Conservation (phyloP, 2,329 filamentous ascomycete genomes). For the Neoascochyta sp. region DNA sequence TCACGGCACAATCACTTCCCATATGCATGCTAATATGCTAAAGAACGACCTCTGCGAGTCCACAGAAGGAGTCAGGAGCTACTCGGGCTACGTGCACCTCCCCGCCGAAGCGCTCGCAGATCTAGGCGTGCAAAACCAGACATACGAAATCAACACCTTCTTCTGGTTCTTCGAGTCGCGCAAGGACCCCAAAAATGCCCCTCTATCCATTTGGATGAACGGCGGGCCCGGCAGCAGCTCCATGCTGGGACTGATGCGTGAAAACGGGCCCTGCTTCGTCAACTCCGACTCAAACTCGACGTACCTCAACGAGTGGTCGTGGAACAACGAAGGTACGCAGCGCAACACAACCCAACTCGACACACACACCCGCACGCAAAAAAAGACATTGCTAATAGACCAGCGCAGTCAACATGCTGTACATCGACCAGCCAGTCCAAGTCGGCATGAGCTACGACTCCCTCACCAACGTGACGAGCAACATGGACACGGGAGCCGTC, state of each 20-base stretch:
- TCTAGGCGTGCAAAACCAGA: constrained; percentile 38
- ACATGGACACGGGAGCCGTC: constrained; percentile 12
- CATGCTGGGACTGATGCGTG: constrained; percentile 16
- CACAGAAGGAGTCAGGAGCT: constrained; percentile 54
- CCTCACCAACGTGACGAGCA: constrained; percentile 33
- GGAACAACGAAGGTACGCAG: constrained; percentile 54
- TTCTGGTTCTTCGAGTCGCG: constrained; percentile 22
- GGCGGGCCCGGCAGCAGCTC: constrained; percentile 17
- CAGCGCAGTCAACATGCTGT: constrained; percentile 47
- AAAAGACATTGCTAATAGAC: too few species aligned
- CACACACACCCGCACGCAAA: too few species aligned
- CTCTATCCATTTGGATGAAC: constrained; percentile 12
- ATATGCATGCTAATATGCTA: neutral
- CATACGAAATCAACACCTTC: constrained; percentile 40
- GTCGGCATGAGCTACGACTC: constrained; percentile 51
- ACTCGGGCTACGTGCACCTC: constrained; percentile 59
- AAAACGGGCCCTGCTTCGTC: constrained; percentile 16
- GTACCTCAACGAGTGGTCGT: constrained; percentile 56
- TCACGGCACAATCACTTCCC: too few species aligned
- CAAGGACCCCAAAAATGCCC: constrained; percentile 13
- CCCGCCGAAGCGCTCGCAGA: constrained; percentile 46
- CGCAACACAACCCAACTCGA: too few species aligned
- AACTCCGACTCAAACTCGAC: constrained; percentile 51
- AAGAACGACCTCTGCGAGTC: constrained; percentile 53
- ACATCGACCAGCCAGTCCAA: constrained; percentile 63